Evolutionary conservation across 495 filamentous ascomycete genomes (phyloP).

Genomic region (Aspergillus leporis): DNA sequence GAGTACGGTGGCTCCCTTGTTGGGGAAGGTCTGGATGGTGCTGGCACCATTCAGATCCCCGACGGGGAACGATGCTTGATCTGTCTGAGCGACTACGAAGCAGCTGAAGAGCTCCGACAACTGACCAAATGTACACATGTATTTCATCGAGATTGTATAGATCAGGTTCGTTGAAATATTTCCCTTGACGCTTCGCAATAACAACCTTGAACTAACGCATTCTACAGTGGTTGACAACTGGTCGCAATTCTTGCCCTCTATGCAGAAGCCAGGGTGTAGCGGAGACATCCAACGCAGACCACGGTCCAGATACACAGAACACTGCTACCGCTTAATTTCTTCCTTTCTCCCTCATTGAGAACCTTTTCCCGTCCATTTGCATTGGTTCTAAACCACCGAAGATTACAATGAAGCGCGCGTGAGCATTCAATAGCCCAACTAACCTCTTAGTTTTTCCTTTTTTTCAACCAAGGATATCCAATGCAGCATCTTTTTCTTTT

Average conservation of each 20-base stretch:
- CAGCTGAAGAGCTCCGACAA: slow-evolving; percentile 60
- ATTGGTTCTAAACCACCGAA: slow-evolving; percentile 20
- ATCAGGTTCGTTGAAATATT: slow-evolving; percentile 56
- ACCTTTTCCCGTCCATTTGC: neutral
- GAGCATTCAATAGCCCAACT: slow-evolving; percentile 32
- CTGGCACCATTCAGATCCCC: slow-evolving; percentile 48
- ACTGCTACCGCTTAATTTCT: slow-evolving; percentile 23
- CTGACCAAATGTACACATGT: slow-evolving; percentile 68
- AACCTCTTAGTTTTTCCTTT: slow-evolving; percentile 23
- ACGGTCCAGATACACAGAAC: slow-evolving; percentile 22
- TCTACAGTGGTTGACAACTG: slow-evolving; percentile 71
- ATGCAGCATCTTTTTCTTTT: slow-evolving; percentile 24
- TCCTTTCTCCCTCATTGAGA: neutral
- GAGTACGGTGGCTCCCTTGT: slow-evolving; percentile 49
- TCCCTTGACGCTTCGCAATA: slow-evolving; percentile 1
- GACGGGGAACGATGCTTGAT: slow-evolving; percentile 68
- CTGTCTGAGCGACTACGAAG: slow-evolving; percentile 71
- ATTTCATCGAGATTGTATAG: slow-evolving; percentile 75
- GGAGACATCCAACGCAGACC: slow-evolving; percentile 32
- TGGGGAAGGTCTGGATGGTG: slow-evolving; percentile 51
- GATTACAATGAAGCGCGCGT: slow-evolving; percentile 42
- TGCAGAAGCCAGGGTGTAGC: slow-evolving; percentile 70
- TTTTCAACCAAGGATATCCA: slow-evolving; percentile 35
- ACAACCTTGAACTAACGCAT: slow-evolving; percentile 15
- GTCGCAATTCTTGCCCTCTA: slow-evolving; percentile 76